phyloP scores from a whole-genome alignment of 495 filamentous ascomycete species.

The Lepidopterella palustris region DNA sequence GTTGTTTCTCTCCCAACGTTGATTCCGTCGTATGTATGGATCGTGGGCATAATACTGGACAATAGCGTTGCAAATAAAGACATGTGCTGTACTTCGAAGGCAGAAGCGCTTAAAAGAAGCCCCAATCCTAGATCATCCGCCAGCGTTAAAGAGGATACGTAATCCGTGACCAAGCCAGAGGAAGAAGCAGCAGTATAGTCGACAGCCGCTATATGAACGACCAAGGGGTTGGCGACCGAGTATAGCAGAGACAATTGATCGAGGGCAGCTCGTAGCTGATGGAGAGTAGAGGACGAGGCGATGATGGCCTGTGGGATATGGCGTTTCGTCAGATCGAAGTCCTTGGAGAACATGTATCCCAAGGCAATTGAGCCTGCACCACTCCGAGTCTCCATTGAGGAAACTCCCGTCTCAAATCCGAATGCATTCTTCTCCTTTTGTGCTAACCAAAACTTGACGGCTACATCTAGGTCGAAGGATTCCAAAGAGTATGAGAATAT shows the following conservation, averaged over 20 bases:
- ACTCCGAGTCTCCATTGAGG: conserved; percentile 75
- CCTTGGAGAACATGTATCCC: conserved; percentile 94
- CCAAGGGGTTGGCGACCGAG: conserved; percentile 81
- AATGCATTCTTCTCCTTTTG: conserved; percentile 65
- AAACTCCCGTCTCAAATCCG: conserved; percentile 70
- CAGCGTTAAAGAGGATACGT: conserved; percentile 68
- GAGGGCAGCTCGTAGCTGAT: conserved; percentile 71
- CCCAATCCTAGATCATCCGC: conserved; percentile 90
- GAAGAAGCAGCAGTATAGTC: conserved; percentile 67
- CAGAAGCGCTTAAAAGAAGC: conserved; percentile 75
- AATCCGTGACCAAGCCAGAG: conserved; percentile 74
- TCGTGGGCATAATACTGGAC: conserved; percentile 68
- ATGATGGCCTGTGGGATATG: conserved; percentile 85
- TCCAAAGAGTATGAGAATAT: conserved; percentile 95
- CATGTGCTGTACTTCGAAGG: conserved; percentile 93
- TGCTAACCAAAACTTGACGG: conserved; percentile 67
- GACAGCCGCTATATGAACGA: conserved; percentile 87
- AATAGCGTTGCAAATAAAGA: conserved; percentile 79
- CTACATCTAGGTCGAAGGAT: conserved; percentile 79
- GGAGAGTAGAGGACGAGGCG: conserved; percentile 73
- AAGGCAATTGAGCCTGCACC: conserved; percentile 89
- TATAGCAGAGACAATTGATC: conserved; percentile 89
- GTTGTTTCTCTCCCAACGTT: conserved; percentile 78
- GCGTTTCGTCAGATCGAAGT: conserved; percentile 86
- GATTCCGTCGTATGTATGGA: conserved; percentile 92